Evolutionary conservation across 371 early-diverging fungal species (phyloP).

Genomic region (Smittium mucronatum): DNA sequence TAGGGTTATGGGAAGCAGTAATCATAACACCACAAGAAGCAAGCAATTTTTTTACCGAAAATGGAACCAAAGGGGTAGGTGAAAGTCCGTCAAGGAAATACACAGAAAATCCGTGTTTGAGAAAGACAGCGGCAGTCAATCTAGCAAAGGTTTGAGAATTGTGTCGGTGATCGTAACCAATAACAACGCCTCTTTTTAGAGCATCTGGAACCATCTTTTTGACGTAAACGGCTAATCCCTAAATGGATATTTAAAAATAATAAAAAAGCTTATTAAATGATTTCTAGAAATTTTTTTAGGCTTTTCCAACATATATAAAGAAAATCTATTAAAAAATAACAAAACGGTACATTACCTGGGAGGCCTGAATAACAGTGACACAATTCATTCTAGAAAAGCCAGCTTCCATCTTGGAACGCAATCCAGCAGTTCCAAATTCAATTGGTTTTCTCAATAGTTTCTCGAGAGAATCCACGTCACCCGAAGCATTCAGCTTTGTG

Average conservation of each 20-base stretch:
- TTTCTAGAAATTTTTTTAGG: background rate
- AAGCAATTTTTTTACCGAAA: conserved; percentile 55
- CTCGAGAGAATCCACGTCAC: conserved; percentile 44
- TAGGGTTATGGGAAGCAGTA: conserved; percentile 97
- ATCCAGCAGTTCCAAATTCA: conserved; percentile 84
- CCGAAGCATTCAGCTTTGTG: conserved; percentile 14
- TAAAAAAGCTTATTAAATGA: background rate
- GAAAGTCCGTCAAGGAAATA: conserved; percentile 60
- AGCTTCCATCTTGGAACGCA: conserved; percentile 87
- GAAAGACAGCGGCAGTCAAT: conserved; percentile 73
- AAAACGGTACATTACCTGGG: conserved; percentile 37
- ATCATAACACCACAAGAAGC: conserved; percentile 93
- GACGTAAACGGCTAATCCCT: conserved; percentile 29
- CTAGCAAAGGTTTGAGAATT: conserved; percentile 72
- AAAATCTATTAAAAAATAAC: background rate
- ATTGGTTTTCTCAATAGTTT: conserved; percentile 55
- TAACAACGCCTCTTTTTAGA: conserved; percentile 62
- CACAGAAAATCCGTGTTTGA: conserved; percentile 68
- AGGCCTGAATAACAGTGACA: conserved; percentile 76
- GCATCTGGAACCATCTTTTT: conserved; percentile 37
- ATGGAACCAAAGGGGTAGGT: conserved; percentile 87
- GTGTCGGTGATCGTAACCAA: conserved; percentile 91
- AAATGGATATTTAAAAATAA: background rate
- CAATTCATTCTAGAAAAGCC: conserved; percentile 93
- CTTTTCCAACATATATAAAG: too few relatives aligned